Conservation (phyloP, 2,329 filamentous ascomycete species). For the Ceratocystis lukuohia region DNA sequence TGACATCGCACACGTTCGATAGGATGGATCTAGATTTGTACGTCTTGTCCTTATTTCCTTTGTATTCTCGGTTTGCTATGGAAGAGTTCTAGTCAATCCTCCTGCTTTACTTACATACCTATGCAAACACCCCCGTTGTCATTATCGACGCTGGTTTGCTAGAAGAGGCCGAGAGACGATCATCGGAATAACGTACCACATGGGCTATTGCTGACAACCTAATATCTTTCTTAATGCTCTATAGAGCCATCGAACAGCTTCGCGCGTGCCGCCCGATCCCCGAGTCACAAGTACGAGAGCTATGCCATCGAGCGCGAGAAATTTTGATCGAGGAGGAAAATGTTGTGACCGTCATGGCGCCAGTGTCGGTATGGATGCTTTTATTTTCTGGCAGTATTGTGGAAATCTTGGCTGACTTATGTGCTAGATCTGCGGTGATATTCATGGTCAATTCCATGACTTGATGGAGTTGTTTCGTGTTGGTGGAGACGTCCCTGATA, state of each 20-base stretch:
- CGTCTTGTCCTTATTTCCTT: conserved; percentile 21
- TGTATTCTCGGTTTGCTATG: neutral
- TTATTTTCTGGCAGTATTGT: neutral
- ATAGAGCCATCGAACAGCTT: conserved; percentile 83
- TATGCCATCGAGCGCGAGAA: conserved; percentile 94
- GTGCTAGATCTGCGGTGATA: conserved; percentile 77
- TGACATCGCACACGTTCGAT: neutral
- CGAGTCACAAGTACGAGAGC: conserved; percentile 84
- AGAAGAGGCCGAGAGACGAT: neutral
- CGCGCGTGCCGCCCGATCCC: conserved; percentile 93
- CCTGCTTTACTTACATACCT: no score
- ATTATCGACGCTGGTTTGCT: neutral
- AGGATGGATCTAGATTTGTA: conserved; percentile 86
- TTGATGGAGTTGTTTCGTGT: conserved; percentile 94
- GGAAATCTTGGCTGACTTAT: neutral
- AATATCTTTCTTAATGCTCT: neutral
- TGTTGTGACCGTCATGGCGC: conserved; percentile 86
- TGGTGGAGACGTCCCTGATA: conserved; percentile 85
- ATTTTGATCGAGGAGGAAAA: conserved; percentile 95
- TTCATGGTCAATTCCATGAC: conserved; percentile 93
- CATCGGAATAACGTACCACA: neutral
- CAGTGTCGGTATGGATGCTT: conserved; percentile 58
- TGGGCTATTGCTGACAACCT: neutral
- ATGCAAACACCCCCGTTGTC: neutral
- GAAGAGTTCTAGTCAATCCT: no score